These are phyloP conservation scores for Tricharina praecox DNA, from an alignment of 495 filamentous ascomycete species.

Conservation along the genomic window DNA sequence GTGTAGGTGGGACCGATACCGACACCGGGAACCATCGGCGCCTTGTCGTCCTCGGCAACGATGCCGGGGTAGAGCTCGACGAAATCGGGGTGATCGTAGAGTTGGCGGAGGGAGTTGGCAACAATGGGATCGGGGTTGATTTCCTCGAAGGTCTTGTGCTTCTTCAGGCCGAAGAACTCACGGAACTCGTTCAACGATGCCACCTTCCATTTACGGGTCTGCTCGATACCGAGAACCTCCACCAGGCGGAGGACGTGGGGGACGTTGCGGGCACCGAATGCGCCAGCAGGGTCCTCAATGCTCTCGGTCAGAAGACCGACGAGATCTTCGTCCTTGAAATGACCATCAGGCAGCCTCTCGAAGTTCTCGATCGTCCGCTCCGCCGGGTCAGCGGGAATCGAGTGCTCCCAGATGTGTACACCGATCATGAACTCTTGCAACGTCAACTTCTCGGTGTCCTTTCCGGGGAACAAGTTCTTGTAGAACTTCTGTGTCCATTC, in stretches of 20 bases:
- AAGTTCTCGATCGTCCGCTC: constrained; percentile 49
- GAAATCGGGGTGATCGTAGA: constrained; percentile 65
- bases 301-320: constrained; percentile 47
- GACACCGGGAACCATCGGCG: constrained; percentile 54
- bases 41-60: constrained; percentile 65
- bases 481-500: constrained; percentile 56
- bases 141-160: constrained; percentile 62
- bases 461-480: constrained; percentile 42
- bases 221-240: constrained; percentile 74
- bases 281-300: constrained; percentile 46
- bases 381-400: constrained; percentile 43
- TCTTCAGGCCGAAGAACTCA: constrained; percentile 57
- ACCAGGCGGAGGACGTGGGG: constrained; percentile 54
- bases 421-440: constrained; percentile 41
- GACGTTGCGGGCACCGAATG: constrained; percentile 58
- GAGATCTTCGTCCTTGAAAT: constrained; percentile 48
- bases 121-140: constrained; percentile 70
- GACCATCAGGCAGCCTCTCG: constrained; percentile 41
- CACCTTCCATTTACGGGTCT: constrained; percentile 66
- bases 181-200: constrained; percentile 79
- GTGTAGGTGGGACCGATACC: constrained; percentile 72
- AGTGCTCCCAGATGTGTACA: constrained; percentile 42
- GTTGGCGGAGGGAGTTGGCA: constrained; percentile 47
- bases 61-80: constrained; percentile 74
- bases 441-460: constrained; percentile 36